Conservation (phyloP, 257 asterid species). For the Nyctanthes arbortristis region DNA sequence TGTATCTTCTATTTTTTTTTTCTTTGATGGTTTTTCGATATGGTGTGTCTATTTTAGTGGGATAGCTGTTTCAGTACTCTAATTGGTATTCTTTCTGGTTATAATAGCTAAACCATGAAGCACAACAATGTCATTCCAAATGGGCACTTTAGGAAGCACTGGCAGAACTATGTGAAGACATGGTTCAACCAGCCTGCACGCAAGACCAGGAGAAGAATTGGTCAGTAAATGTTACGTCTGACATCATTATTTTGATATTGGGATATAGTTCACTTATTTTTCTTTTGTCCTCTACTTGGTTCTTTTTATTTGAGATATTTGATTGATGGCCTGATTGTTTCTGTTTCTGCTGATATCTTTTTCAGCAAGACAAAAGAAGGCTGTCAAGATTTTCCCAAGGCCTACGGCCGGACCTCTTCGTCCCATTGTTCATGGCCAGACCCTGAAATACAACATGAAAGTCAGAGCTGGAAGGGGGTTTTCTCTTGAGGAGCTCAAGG, state of each 20-base stretch:
- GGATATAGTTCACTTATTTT: background rate
- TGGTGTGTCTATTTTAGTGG: background rate
- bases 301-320: background rate
- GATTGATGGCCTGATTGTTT: background rate
- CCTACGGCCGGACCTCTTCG: conserved; percentile 83
- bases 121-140: conserved; percentile 77
- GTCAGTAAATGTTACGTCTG: conserved; percentile 21
- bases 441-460: conserved; percentile 82
- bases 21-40: background rate
- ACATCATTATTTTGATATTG: too few relatives aligned
- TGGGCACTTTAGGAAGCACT: conserved; percentile 76
- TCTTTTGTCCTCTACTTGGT: background rate
- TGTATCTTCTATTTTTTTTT: background rate
- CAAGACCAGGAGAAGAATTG: conserved; percentile 70
- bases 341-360: background rate
- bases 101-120: conserved; percentile 58
- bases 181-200: conserved; percentile 66
- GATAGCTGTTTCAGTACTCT: background rate
- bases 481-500: conserved; percentile 88
- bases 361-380: conserved; percentile 77
- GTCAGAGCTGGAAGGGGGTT: conserved; percentile 82
- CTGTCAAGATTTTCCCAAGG: conserved; percentile 81
- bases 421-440: conserved; percentile 76
- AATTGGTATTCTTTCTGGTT: background rate
- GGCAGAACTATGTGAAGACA: conserved; percentile 55